Evolutionary conservation across 2,329 filamentous ascomycete genomes (phyloP).

Genomic region (Fusarium beomiforme): DNA sequence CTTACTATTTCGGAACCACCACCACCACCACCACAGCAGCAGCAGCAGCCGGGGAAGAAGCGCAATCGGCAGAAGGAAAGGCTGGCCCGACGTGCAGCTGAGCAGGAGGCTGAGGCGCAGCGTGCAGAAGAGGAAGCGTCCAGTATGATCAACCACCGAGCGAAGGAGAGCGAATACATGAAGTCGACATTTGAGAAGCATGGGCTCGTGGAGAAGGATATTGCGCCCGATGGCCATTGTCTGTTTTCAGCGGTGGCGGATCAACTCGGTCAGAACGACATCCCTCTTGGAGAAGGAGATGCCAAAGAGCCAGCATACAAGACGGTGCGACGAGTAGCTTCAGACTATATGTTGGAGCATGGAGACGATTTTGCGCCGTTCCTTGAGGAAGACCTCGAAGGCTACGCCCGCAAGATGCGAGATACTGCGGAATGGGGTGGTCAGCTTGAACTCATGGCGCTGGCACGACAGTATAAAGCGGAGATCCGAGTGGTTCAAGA

Average conservation of each 20-base stretch:
- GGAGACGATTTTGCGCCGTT: conserved; percentile 87
- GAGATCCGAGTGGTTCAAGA: conserved; percentile 89
- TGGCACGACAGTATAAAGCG: conserved; percentile 82
- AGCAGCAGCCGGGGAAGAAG: conserved; percentile 66
- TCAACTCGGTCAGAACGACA: conserved; percentile 70
- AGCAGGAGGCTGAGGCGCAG: conserved; percentile 75
- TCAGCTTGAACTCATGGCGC: conserved; percentile 86
- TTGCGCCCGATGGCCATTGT: conserved; percentile 93
- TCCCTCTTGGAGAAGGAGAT: conserved; percentile 51
- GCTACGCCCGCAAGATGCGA: conserved; percentile 79
- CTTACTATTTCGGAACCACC: conserved; percentile 30
- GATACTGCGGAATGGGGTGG: conserved; percentile 97
- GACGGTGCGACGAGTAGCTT: conserved; percentile 74
- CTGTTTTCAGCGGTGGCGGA: conserved; percentile 92
- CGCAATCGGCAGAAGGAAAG: conserved; percentile 92
- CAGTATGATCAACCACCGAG: conserved; percentile 76
- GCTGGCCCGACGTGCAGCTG: conserved; percentile 86
- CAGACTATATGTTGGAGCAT: conserved; percentile 79
- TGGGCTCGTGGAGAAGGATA: conserved; percentile 77
- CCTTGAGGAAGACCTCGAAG: conserved; percentile 80
- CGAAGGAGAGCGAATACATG: conserved; percentile 77
- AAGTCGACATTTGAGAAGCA: conserved; percentile 70
- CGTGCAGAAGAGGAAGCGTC: conserved; percentile 80
- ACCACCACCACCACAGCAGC: conserved; percentile 27
- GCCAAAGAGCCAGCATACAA: conserved; percentile 63